Percentiles rank a stretch among this genome's conserved stretches.
These are phyloP conservation scores for Aurifilum marmelostoma DNA, from an alignment of 2,329 filamentous ascomycete genomes.

Conservation along the genomic window DNA sequence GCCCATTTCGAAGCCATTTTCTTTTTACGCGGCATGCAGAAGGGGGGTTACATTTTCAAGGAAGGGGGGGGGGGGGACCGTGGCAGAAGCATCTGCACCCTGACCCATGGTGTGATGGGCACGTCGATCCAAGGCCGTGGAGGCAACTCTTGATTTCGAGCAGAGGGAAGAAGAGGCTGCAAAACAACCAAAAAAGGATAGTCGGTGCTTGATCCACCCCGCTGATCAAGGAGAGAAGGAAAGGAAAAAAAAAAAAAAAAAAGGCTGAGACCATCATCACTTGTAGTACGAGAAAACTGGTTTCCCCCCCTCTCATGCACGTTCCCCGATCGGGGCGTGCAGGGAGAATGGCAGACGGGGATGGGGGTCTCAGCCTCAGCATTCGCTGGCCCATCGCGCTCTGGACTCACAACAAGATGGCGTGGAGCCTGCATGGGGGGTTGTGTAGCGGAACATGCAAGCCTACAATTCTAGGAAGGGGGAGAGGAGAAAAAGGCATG, in stretches of 20 bases:
- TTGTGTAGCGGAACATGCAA: not conserved
- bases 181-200: not conserved
- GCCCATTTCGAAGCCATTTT: slow-evolving; percentile 7
- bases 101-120: not conserved
- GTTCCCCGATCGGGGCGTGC: not conserved
- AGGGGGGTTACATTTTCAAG: slow-evolving; percentile 19
- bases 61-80: not conserved
- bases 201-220: no score
- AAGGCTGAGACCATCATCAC: not conserved
- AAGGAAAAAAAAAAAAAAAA: not conserved
- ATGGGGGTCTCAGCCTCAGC: not conserved
- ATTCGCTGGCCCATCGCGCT: not conserved
- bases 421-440: slow-evolving; percentile 1
- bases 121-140: slow-evolving; percentile 10
- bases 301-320: not conserved
- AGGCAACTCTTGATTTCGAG: no score
- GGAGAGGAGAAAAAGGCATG: not conserved
- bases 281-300: not conserved
- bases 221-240: no score
- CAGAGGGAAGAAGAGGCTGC: slow-evolving; percentile 13
- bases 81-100: slow-evolving; percentile 19
- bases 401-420: not conserved
- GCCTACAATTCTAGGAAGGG: not conserved
- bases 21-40: not conserved
- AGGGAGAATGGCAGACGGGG: not conserved